Evolutionary conservation across 2,329 filamentous ascomycete species (phyloP).

Genomic region (Verticillium nonalfalfae): DNA sequence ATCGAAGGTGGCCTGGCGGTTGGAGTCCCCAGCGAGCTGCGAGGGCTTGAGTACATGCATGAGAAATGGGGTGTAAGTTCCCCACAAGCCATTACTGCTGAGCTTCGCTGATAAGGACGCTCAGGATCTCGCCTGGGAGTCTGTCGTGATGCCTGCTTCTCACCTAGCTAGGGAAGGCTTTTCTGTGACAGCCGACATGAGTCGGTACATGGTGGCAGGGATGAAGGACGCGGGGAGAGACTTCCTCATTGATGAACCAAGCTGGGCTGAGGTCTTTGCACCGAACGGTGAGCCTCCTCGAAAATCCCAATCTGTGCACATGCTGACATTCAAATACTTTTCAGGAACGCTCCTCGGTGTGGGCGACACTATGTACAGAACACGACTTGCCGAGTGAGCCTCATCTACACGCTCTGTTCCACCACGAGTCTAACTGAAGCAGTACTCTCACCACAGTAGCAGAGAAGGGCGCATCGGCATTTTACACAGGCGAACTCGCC

Average conservation of each 20-base stretch:
- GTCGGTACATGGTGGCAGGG: slow-evolving; percentile 62
- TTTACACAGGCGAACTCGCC: slow-evolving; percentile 71
- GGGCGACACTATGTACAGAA: slow-evolving; percentile 74
- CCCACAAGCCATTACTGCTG: neutral
- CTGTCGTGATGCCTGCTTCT: slow-evolving; percentile 68
- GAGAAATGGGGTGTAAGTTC: slow-evolving; percentile 54
- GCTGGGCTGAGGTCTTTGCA: slow-evolving; percentile 85
- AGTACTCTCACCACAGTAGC: slow-evolving; percentile 72
- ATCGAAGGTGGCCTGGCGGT: slow-evolving; percentile 67
- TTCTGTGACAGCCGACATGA: slow-evolving; percentile 63
- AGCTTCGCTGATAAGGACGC: neutral
- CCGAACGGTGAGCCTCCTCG: slow-evolving; percentile 52
- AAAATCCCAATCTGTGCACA: neutral
- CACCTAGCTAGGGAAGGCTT: slow-evolving; percentile 70
- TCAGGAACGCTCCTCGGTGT: slow-evolving; percentile 57
- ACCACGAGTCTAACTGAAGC: neutral
- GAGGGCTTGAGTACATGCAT: slow-evolving; percentile 75
- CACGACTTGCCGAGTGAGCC: slow-evolving; percentile 60
- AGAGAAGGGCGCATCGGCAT: slow-evolving; percentile 62
- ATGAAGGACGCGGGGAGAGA: slow-evolving; percentile 28
- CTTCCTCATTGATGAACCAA: slow-evolving; percentile 68
- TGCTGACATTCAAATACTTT: neutral
- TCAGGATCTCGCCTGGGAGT: slow-evolving; percentile 58
- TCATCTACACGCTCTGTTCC: neutral
- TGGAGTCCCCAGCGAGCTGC: slow-evolving; percentile 67